A percentile compares a stretch with the other conserved stretches of the same genome.
phyloP scores from a whole-genome alignment of 352 stramenopile genomes.

The Globisporangium rhizosaccharum region DNA sequence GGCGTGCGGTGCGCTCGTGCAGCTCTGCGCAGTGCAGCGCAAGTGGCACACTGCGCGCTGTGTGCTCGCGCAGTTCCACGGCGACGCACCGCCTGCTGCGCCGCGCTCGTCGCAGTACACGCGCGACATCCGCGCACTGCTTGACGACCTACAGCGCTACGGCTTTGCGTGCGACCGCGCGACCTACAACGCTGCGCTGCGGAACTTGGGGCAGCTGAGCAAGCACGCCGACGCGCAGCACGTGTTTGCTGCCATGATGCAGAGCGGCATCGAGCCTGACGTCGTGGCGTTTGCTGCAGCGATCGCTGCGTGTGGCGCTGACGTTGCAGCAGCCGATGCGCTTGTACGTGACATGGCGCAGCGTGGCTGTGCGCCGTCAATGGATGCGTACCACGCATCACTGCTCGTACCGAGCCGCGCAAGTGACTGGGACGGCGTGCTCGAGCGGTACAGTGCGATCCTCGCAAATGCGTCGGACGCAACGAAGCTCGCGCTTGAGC shows the following conservation, averaged over 20 bases:
- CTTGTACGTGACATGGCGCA: constrained; percentile 40
- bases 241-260: constrained; percentile 42
- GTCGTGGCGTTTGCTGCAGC: constrained; percentile 50
- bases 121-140: constrained; percentile 35
- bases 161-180: constrained; percentile 29
- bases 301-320: constrained; percentile 41
- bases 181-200: constrained; percentile 62
- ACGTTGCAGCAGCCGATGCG: constrained; percentile 32
- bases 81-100: constrained; percentile 28
- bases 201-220: constrained; percentile 44
- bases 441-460: constrained; percentile 17
- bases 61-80: constrained; percentile 41
- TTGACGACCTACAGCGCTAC: constrained; percentile 42
- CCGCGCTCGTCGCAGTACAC: constrained; percentile 41
- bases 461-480: background rate
- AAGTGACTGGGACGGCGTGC: constrained; percentile 10
- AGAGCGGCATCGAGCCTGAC: constrained; percentile 31
- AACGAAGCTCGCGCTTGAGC: constrained; percentile 24
- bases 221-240: constrained; percentile 26
- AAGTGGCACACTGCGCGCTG: constrained; percentile 53
- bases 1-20: constrained; percentile 38
- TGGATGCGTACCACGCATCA: constrained; percentile 27
- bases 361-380: constrained; percentile 9
- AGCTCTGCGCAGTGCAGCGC: constrained; percentile 38
- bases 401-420: constrained; percentile 21